Percentiles rank a stretch among this genome's conserved stretches.
These are phyloP conservation scores for Pestalotiopsis sp. DNA, from an alignment of 2,329 filamentous ascomycete species.

Conservation along the genomic window DNA sequence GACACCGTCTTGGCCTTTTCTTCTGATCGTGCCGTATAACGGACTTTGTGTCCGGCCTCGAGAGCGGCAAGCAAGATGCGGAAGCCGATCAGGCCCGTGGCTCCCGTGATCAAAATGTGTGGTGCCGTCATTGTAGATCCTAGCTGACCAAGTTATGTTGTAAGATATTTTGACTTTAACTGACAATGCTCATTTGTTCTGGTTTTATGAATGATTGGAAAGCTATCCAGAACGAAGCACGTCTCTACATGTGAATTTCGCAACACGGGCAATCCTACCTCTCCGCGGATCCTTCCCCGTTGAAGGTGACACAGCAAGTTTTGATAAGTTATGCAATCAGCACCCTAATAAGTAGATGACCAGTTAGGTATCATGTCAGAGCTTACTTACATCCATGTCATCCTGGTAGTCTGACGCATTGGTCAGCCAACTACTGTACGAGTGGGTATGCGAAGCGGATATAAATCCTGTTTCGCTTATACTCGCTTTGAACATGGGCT, in stretches of 20 bases:
- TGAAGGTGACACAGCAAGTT: too few species aligned
- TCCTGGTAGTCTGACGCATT: neutral
- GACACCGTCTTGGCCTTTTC: conserved; percentile 25
- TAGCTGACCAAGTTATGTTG: neutral
- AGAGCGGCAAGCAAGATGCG: conserved; percentile 27
- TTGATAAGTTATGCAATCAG: too few species aligned
- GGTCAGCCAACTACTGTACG: neutral
- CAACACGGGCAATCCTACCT: too few species aligned
- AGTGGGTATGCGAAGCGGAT: neutral
- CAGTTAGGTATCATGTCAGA: too few species aligned
- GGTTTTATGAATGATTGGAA: neutral
- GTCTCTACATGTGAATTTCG: too few species aligned
- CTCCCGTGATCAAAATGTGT: neutral
- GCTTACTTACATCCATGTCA: neutral
- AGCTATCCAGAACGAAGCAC: too few species aligned
- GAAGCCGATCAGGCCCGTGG: conserved; percentile 22
- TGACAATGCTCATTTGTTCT: neutral
- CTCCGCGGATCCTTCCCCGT: too few species aligned
- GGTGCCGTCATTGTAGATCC: neutral
- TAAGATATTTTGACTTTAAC: neutral
- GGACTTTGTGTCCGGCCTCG: conserved; percentile 27
- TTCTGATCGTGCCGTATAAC: conserved; percentile 26
- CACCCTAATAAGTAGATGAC: too few species aligned
- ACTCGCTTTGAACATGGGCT: neutral
- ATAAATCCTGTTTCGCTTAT: too few species aligned